Conservation (phyloP, 257 asterid species). For the Marsdenia floribunda region DNA sequence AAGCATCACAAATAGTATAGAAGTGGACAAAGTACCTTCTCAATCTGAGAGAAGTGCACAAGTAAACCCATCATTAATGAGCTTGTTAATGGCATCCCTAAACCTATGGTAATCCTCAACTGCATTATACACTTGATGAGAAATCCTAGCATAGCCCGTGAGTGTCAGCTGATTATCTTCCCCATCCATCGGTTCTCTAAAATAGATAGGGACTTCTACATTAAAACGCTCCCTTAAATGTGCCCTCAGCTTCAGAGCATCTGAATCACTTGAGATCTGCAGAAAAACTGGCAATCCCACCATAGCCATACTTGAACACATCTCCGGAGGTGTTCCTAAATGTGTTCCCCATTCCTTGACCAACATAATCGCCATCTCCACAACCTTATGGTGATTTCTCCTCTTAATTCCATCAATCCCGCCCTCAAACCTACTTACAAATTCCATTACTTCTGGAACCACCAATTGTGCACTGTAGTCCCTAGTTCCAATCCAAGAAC, state of each 20-base stretch:
- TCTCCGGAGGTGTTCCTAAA: slow-evolving; percentile 62
- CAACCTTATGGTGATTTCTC: slow-evolving; percentile 51
- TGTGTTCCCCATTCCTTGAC: slow-evolving; percentile 62
- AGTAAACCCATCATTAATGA: slow-evolving; percentile 51
- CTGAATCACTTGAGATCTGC: slow-evolving; percentile 46
- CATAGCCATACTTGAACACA: slow-evolving; percentile 93
- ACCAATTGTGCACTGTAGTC: slow-evolving; percentile 84
- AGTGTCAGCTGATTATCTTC: slow-evolving; percentile 28
- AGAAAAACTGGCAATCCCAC: slow-evolving; percentile 73
- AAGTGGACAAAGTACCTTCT: slow-evolving; percentile 7
- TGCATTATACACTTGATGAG: slow-evolving; percentile 83
- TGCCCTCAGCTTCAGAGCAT: slow-evolving; percentile 53
- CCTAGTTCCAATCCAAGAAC: slow-evolving; percentile 83
- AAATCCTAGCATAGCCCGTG: slow-evolving; percentile 82
- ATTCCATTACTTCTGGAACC: slow-evolving; percentile 62
- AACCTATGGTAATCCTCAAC: slow-evolving; percentile 59
- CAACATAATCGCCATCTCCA: slow-evolving; percentile 43
- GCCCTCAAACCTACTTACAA: slow-evolving; percentile 62
- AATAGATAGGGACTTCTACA: slow-evolving; percentile 82
- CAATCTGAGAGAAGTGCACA: slow-evolving; percentile 26
- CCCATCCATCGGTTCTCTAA: slow-evolving; percentile 44
- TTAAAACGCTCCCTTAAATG: slow-evolving; percentile 57
- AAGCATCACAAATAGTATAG: neutral
- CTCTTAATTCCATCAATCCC: slow-evolving; percentile 69
- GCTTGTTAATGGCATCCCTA: slow-evolving; percentile 66